Evolutionary conservation across 495 filamentous ascomycete genomes (phyloP).

Genomic region (Xylaria intraflava): DNA sequence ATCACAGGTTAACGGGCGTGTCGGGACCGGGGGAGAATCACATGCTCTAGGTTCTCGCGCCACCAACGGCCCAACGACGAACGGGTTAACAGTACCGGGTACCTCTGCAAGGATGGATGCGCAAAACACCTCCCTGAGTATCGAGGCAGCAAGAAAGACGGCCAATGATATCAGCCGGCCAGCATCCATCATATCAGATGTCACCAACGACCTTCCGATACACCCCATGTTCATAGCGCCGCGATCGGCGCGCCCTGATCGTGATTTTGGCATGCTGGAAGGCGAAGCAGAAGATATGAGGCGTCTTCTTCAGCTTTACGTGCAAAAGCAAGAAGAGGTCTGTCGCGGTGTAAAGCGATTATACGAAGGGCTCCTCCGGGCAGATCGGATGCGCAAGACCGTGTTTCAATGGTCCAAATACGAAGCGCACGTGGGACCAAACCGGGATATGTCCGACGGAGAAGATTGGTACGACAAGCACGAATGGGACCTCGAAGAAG

Average conservation of each 20-base stretch:
- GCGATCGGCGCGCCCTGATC: conserved; percentile 59
- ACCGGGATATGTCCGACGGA: conserved; percentile 69
- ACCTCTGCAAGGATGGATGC: conserved; percentile 52
- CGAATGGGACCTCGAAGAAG: conserved; percentile 77
- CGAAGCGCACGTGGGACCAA: conserved; percentile 75
- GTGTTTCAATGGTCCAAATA: conserved; percentile 82
- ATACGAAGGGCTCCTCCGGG: conserved; percentile 66
- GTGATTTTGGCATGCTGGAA: conserved; percentile 71
- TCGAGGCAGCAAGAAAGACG: conserved; percentile 5
- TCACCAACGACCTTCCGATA: conserved; percentile 49
- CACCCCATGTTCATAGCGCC: conserved; percentile 85
- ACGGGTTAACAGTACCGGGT: conserved; percentile 51
- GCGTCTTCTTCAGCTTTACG: conserved; percentile 72
- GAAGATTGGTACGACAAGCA: conserved; percentile 96
- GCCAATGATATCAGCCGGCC: conserved; percentile 24
- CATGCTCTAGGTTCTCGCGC: not conserved
- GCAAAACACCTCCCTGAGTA: conserved; percentile 22
- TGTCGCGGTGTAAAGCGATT: conserved; percentile 72
- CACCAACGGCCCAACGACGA: conserved; percentile 3
- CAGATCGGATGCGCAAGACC: conserved; percentile 68
- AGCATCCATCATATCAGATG: conserved; percentile 41
- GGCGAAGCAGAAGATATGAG: conserved; percentile 85
- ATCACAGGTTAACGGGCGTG: not conserved
- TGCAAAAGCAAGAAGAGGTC: conserved; percentile 94
- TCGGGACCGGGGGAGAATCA: conserved; percentile 3